Conservation (phyloP, 495 filamentous ascomycete genomes). For the Neurospora tetrasperma region DNA sequence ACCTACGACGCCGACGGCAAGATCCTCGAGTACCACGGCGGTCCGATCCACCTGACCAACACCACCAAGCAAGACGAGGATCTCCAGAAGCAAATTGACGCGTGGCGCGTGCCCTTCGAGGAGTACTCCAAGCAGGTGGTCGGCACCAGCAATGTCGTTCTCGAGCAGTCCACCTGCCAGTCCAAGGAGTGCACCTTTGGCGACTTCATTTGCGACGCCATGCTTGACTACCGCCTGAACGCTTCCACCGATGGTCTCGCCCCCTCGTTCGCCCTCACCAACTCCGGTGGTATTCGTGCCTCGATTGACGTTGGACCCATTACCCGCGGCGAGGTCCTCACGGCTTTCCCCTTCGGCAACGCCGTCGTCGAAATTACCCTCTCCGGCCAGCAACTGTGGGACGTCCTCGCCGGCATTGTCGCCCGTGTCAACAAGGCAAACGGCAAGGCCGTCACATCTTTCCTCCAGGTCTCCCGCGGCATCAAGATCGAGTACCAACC, state of each 20-base stretch:
- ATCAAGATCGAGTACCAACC: constrained; percentile 40
- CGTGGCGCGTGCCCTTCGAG: constrained; percentile 44
- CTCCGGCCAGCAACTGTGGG: constrained; percentile 38
- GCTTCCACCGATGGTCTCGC: constrained; percentile 20
- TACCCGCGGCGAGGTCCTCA: constrained; percentile 45
- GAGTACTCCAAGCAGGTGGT: constrained; percentile 36
- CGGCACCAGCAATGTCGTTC: constrained; percentile 33
- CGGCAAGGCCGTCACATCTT: constrained; percentile 35
- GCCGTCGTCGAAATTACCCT: constrained; percentile 39
- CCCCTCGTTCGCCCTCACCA: constrained; percentile 39
- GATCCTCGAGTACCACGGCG: constrained; percentile 44
- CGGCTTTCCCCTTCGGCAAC: constrained; percentile 49
- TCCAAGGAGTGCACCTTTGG: constrained; percentile 41
- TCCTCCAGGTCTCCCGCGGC: constrained; percentile 40
- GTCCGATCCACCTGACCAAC: constrained; percentile 47
- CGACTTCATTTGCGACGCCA: constrained; percentile 41
- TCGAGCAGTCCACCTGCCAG: constrained; percentile 44
- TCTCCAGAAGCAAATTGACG: constrained; percentile 40
- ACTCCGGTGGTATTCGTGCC: constrained; percentile 47
- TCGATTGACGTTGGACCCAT: constrained; percentile 42
- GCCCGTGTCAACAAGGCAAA: constrained; percentile 36
- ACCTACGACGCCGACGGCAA: constrained; percentile 41
- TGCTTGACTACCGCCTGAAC: constrained; percentile 41
- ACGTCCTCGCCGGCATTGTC: constrained; percentile 39
- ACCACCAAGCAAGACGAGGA: constrained; percentile 37